Percentiles rank a stretch among this genome's conserved stretches.
phyloP scores from a whole-genome alignment of 768 basidiomycete genomes.

The Termitomyces bulborhizus region DNA sequence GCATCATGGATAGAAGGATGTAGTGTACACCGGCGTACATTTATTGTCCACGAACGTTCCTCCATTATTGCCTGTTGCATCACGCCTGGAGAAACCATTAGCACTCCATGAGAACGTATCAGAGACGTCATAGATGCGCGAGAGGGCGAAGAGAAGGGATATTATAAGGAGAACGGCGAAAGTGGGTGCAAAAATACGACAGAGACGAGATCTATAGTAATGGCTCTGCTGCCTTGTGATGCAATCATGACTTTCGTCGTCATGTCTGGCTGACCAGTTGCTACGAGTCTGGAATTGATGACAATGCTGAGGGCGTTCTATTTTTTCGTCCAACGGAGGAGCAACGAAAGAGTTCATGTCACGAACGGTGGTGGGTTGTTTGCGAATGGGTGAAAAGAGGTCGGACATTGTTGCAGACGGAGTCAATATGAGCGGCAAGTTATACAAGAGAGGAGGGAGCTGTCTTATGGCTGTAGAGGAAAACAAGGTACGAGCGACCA shows the following conservation, averaged over 20 bases:
- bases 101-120: constrained; percentile 16
- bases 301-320: neutral
- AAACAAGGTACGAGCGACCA: too few relatives aligned
- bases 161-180: constrained; percentile 24
- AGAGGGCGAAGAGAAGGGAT: constrained; percentile 23
- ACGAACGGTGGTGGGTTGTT: neutral
- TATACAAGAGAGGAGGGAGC: too few relatives aligned
- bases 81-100: constrained; percentile 25
- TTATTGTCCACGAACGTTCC: constrained; percentile 34
- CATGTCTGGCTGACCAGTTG: neutral
- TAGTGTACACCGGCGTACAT: constrained; percentile 21
- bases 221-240: neutral
- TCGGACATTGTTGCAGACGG: neutral
- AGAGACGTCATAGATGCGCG: constrained; percentile 22
- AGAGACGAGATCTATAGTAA: constrained; percentile 8
- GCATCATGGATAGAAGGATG: neutral
- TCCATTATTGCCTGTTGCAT: constrained; percentile 9
- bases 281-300: neutral
- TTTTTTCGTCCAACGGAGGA: neutral
- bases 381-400: neutral
- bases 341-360: neutral
- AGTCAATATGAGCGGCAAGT: too few relatives aligned
- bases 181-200: constrained; percentile 28
- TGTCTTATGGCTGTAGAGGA: too few relatives aligned
- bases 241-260: neutral